Evolutionary conservation across 2,329 filamentous ascomycete species (phyloP).

Genomic region (Epichloe brachyelytri): DNA sequence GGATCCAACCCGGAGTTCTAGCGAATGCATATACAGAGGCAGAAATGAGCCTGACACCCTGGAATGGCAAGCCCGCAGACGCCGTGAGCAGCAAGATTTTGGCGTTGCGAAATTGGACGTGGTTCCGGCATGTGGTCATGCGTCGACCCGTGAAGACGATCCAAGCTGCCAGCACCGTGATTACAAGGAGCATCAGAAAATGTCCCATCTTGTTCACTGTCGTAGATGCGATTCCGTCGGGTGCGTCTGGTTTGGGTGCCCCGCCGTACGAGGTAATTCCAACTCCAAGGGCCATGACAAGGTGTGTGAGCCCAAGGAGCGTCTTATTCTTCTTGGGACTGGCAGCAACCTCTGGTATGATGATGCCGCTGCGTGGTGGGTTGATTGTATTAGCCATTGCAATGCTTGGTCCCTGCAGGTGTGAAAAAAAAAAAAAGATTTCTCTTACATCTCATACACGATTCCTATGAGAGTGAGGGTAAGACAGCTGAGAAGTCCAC

Average conservation of each 20-base stretch:
- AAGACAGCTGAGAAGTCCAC: neutral
- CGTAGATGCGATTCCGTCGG: neutral
- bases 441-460: neutral
- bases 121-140: neutral
- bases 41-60: neutral
- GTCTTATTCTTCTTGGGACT: neutral
- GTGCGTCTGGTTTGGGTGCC: neutral
- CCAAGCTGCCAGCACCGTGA: neutral
- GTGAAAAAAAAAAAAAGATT: no score
- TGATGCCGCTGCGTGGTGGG: neutral
- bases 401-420: no score
- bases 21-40: neutral
- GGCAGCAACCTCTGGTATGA: neutral
- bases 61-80: neutral
- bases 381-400: neutral
- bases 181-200: neutral
- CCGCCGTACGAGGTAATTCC: neutral
- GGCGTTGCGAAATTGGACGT: neutral
- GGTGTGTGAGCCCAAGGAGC: neutral
- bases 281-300: neutral
- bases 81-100: neutral
- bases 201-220: neutral
- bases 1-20: neutral
- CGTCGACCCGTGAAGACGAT: neutral
- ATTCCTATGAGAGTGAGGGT: neutral